phyloP scores from a whole-genome alignment of 805 yeast species.

The Metschnikowia colocasiae region DNA sequence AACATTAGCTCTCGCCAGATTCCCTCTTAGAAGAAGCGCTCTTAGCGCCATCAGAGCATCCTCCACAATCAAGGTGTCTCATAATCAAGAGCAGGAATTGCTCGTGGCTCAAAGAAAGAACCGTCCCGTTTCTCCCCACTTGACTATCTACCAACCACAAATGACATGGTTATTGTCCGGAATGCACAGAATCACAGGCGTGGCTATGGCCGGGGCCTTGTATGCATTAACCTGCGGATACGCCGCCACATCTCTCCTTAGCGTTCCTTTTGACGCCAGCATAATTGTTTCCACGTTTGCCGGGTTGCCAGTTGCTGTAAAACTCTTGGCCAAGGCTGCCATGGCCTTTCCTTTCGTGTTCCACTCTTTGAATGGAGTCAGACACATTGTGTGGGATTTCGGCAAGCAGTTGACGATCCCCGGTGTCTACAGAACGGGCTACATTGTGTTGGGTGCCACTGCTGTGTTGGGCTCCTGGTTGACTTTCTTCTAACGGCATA shows the following conservation, averaged over 20 bases:
- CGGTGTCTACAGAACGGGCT: slow-evolving; percentile 93
- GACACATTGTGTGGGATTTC: slow-evolving; percentile 93
- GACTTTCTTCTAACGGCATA: slow-evolving; percentile 35
- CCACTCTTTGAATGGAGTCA: slow-evolving; percentile 83
- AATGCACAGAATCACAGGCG: slow-evolving; percentile 85
- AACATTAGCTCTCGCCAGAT: slow-evolving; percentile 13
- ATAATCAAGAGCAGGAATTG: slow-evolving; percentile 61
- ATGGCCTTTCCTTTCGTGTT: slow-evolving; percentile 81
- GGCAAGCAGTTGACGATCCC: slow-evolving; percentile 75
- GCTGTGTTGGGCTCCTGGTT: slow-evolving; percentile 57
- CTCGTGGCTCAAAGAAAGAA: slow-evolving; percentile 76
- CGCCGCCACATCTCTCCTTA: slow-evolving; percentile 59
- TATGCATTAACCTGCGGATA: slow-evolving; percentile 74
- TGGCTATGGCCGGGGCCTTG: slow-evolving; percentile 72
- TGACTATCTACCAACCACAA: slow-evolving; percentile 88
- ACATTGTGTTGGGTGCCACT: slow-evolving; percentile 68
- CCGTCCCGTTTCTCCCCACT: slow-evolving; percentile 90
- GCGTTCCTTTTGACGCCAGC: slow-evolving; percentile 56
- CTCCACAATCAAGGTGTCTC: slow-evolving; percentile 43
- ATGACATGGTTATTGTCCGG: slow-evolving; percentile 77
- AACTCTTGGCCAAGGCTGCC: slow-evolving; percentile 61
- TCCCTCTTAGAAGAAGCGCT: slow-evolving; percentile 10
- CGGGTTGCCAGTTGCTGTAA: slow-evolving; percentile 59
- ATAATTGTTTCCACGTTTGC: slow-evolving; percentile 53
- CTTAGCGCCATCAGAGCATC: slow-evolving; percentile 20